Conservation (phyloP, 208 protist genomes). For the Crithidia bombi region DNA sequence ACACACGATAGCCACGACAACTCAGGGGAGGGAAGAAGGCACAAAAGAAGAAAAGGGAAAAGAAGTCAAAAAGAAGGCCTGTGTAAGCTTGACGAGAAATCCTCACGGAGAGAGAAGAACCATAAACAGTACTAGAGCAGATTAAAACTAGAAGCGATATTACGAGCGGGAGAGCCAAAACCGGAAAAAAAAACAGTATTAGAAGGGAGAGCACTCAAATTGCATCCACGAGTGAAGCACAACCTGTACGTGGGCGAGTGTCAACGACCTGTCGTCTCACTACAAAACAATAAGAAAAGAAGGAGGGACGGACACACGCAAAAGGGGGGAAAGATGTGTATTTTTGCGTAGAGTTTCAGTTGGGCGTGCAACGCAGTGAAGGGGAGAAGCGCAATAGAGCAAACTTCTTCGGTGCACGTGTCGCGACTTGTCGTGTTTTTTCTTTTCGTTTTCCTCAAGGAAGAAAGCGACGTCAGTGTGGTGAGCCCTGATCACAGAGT, state of each 20-base stretch:
- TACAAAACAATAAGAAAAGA: conserved; percentile 3
- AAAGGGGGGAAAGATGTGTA: neutral
- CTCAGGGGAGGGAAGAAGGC: neutral
- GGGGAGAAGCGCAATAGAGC: conserved; percentile 18
- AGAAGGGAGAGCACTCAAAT: too few relatives aligned
- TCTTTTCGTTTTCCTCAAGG: neutral
- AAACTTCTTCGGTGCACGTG: conserved; percentile 4
- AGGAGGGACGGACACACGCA: neutral
- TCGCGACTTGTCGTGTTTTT: neutral
- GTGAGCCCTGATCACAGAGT: neutral
- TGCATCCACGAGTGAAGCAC: too few relatives aligned
- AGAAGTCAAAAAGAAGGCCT: neutral
- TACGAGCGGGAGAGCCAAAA: too few relatives aligned
- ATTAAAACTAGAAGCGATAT: too few relatives aligned
- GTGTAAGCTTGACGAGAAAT: too few relatives aligned
- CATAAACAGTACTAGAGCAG: too few relatives aligned
- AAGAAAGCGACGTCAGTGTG: neutral
- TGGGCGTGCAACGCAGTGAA: neutral
- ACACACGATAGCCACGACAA: too few relatives aligned
- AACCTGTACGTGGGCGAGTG: too few relatives aligned
- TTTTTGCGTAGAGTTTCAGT: too few relatives aligned
- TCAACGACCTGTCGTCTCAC: too few relatives aligned
- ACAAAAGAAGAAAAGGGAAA: conserved; percentile 5
- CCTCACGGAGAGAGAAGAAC: conserved; percentile 15
- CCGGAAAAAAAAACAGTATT: too few relatives aligned